Base-by-base conservation (phyloP, 2,329 filamentous ascomycete genomes). In the Aspergillus fumigatus region DNA sequence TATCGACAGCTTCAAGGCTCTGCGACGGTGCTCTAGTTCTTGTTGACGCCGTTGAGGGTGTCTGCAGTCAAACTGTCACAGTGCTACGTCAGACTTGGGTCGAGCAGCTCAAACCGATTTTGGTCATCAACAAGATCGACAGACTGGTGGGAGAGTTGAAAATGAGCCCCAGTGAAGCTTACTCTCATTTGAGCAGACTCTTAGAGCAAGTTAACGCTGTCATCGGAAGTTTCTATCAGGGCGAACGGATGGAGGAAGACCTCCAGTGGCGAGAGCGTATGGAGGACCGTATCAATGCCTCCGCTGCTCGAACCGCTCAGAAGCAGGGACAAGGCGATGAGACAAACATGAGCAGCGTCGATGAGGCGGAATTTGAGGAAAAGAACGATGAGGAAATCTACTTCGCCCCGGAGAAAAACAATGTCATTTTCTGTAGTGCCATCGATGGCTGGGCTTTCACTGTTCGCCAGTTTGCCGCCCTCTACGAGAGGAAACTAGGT, bases 401-500 rank as follows among this genome's bases (percentile, higher is more conserved):
- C 73, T 99, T 99, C 75, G 91, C 94, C 0, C 94, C 94, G 0
- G 94, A 99, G 70, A 96, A 93, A 75, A 97, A 97, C 74, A 99
- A 99, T 69, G 94, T 99, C 73, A 97, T 99, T 62, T 99, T 99
- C 73, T 92, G 91, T 78, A 97, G 93, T 71, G 94, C 94, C 58
- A 88, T 96, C 55, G 94, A 99, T 70, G 94, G 94, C n/a, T 99
- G 94, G 94, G 94, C 94, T 2, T 99, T 99, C 68, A 99, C 94
- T 0, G 88, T 96, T 51, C 85, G 92, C 51, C 94, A 99, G 67
- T 99, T 99, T 71, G 92, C 94, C 19, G 85, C 85, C 40, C 79
- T 97, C 27, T 99, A 97, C 70, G 93, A 97, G 75, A 96, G 92
- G 79, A 99, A 99, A 73, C 83, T 99, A 6, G 93, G 94, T 14